Evolutionary conservation across 2,329 filamentous ascomycete species (phyloP), one percentile per base, ranked within the genome.

Genomic region (Hypoxylon sp.): DNA sequence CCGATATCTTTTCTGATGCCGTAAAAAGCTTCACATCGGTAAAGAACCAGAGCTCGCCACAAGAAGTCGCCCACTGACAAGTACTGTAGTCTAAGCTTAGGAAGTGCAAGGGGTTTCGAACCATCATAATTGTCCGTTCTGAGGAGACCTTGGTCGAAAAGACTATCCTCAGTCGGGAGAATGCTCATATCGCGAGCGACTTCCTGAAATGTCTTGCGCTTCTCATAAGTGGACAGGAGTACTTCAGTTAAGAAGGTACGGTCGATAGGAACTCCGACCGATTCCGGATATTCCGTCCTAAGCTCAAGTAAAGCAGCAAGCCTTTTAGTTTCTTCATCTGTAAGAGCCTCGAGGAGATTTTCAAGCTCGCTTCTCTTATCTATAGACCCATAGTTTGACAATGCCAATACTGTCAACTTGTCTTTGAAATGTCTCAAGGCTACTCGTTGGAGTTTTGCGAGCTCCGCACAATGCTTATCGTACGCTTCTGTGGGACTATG

Each of bases 61-160:
- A 99, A 82, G 74, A 99, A 99, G 79, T 99, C 96, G 2, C 94
- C 94, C 55, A 97, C 89, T 2, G 94, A 97, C 13, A 99, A 85
- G 79, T 99, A 99, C 76, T 99, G 96, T 28, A 99, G 83, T 74
- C 98, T 99, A 49, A 98, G 82, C 78, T 99, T 99, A 2, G 96
- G 96, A 46, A 99, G 89, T 2, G 96, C 93, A 63, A 99, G 84
- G 4, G 96, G 94, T 51, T 89, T 89, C 23, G 93, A 94, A 25
- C 94, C 94, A 78, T 97, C 91, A 74, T 98, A 98, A 6, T 85
- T 86, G 74, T 98, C 94, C 62, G 95, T 95, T 63, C 93, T 89
- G 61, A 94, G 80, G 58, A 97, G 87, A 25, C 89, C 89, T 55
- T 85, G 85, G 65, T 98, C 93, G 75, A 98, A 98, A 4, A 99